Base-by-base conservation (phyloP, 257 asterid genomes). In the Ajuga chamaepitys region DNA sequence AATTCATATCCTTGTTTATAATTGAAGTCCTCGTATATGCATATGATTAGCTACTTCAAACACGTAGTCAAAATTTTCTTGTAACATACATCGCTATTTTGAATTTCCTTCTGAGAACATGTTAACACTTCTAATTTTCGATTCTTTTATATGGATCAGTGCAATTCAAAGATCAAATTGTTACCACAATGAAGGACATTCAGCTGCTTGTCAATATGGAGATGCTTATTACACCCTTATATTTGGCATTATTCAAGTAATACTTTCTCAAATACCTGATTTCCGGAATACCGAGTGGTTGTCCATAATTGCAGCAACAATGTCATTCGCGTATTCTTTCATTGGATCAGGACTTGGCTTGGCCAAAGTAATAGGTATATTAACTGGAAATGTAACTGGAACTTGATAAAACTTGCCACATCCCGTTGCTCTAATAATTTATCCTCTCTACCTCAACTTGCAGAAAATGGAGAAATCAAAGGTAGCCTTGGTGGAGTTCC, bases 81-180 rank as follows among this genome's bases (percentile, higher is more conserved):
- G 41, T 57, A 54, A 17, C 25, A 13, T 59, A n/a, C n/a, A 7
- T 68, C 32, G 5, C 24, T 48, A 0, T 35, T 64, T 10, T 3
- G 45, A 56, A 6, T 11, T 28, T 38, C 32, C 18, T 24, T 11
- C 12, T 44, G 12, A 28, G 47, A 55, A 41, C 16, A 22, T 42
- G 32, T 34, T 7, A 9, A n/a, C 61, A 7, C 64, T 16, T 58
- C 3, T 54, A 21, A 14, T 17, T 40, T 2, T 16, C n/a, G 0
- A 8, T 59, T 25, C 5, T 25, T 46, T 6, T 21, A 22, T 59
- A 56, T 45, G 67, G 48, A 69, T 62, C 84, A 88, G 96, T 66
- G 95, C 95, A 45, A 86, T 88, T 63, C 79, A 79, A 70, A 80
- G 32, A 48, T 85, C 92, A 25, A 88, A 86, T 57, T 88, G 96